Evolutionary conservation across 1,139 yeast species (phyloP).

Genomic region (Pichia sp.): DNA sequence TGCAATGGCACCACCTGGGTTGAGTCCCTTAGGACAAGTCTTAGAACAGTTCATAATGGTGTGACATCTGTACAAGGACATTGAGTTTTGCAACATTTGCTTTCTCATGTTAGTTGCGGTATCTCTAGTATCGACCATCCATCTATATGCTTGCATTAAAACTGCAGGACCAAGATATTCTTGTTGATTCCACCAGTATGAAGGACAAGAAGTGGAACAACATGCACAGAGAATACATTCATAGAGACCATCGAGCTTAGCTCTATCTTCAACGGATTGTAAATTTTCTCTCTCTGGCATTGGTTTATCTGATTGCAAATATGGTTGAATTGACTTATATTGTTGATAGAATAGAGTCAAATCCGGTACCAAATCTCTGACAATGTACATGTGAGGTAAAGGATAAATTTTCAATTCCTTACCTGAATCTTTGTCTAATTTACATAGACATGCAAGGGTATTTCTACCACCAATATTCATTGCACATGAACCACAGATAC

Average conservation of each 20-base stretch:
- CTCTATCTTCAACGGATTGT: conserved; percentile 90
- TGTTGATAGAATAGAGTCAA: conserved; percentile 97
- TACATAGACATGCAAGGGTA: conserved; percentile 94
- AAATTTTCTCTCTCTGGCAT: conserved; percentile 90
- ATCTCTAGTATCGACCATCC: conserved; percentile 98
- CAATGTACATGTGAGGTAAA: conserved; percentile 96
- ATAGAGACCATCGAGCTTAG: conserved; percentile 92
- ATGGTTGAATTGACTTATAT: conserved; percentile 97
- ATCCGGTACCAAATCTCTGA: conserved; percentile 96
- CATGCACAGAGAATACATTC: conserved; percentile 99
- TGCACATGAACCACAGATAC: conserved; percentile 99
- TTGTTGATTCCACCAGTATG: conserved; percentile 99
- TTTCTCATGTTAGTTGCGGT: conserved; percentile 77
- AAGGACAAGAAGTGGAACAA: conserved; percentile 98
- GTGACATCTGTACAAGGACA: conserved; percentile 98
- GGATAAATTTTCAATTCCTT: conserved; percentile 90
- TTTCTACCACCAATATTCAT: conserved; percentile 98
- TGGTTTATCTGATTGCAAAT: conserved; percentile 82
- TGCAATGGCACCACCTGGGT: conserved; percentile 97
- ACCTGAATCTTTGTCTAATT: conserved; percentile 72
- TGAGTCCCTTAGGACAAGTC: conserved; percentile 98
- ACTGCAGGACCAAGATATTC: conserved; percentile 99
- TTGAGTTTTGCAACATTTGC: conserved; percentile 89
- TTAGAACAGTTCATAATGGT: conserved; percentile 97
- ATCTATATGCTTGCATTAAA: conserved; percentile 97